Conservation (phyloP, 768 basidiomycete genomes). For the Rhodotorula paludigena region DNA sequence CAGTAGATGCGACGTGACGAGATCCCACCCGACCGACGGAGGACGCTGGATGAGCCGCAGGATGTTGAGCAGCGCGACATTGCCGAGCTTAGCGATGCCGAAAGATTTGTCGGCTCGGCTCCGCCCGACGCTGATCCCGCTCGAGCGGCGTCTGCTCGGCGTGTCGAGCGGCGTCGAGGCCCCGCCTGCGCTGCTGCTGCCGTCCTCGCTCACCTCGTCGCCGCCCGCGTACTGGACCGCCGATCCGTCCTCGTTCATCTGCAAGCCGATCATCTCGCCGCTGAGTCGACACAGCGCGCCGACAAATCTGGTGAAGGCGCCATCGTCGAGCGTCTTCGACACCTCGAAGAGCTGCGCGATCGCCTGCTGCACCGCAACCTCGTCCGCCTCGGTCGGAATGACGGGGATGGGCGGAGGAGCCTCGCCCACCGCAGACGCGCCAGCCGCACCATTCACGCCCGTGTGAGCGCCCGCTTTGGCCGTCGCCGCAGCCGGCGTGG, state of each 20-base stretch:
- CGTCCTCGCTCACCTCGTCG: not conserved
- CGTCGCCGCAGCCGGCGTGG: not conserved
- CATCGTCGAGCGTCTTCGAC: slow-evolving; percentile 74
- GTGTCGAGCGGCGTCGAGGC: slow-evolving; percentile 14
- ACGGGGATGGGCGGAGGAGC: slow-evolving; percentile 15
- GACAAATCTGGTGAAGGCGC: slow-evolving; percentile 72
- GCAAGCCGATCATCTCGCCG: slow-evolving; percentile 88
- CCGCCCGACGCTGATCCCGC: slow-evolving; percentile 74
- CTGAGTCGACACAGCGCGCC: slow-evolving; percentile 78
- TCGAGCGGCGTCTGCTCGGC: slow-evolving; percentile 56
- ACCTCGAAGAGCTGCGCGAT: slow-evolving; percentile 83
- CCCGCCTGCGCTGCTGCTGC: not conserved
- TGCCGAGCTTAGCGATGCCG: slow-evolving; percentile 79
- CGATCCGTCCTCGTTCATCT: slow-evolving; percentile 45
- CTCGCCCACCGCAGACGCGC: not conserved
- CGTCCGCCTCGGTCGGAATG: slow-evolving; percentile 66
- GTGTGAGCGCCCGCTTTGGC: slow-evolving; percentile 6
- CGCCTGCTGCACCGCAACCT: slow-evolving; percentile 64
- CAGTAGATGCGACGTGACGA: slow-evolving; percentile 73
- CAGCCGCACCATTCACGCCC: slow-evolving; percentile 2
- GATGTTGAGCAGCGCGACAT: slow-evolving; percentile 74
- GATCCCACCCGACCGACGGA: slow-evolving; percentile 65
- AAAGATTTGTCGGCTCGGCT: slow-evolving; percentile 63
- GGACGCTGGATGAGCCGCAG: slow-evolving; percentile 71
- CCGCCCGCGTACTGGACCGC: not conserved